Evolutionary conservation across 1,284 basidiomycete genomes (phyloP), one percentile per base, ranked within the genome.

Genomic region (Naganishia albida): DNA sequence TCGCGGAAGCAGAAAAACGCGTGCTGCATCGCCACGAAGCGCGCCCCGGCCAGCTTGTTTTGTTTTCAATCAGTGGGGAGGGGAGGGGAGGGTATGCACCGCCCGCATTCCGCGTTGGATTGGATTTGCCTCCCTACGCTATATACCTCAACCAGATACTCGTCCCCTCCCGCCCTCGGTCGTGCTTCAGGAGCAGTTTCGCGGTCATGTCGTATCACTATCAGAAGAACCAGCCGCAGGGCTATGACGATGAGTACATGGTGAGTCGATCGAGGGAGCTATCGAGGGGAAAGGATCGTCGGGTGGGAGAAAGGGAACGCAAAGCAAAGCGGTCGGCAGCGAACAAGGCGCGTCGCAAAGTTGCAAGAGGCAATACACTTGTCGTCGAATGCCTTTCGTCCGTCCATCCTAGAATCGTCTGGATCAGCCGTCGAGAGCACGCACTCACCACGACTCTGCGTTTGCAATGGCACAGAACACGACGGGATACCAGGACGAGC

Each of bases 211-310:
- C 52, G 4, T 56, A 55, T 40, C 62, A 64, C 46, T 60, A 60
- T 23, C 55, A 65, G 54, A 60, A 60, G 49, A 62, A 60, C 39
- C 23, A 39, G 50, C 55, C 56, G 23, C 51, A 49, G 18, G 26
- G 39, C 39, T 65, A 65, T 43, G 56, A 65, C 43, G 57, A 65
- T 34, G 55, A 42, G 28, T 65, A 62, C 48, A 52, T 62, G 56
- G 64, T 65, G 51, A 60, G 64, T 65, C 20, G 10, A 7, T 30
- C 34, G 34, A 43, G 16, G 7, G n/a, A n/a, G n/a, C 2, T 42
- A 23, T 40, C 3, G 12, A 7, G 20, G 28, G 34, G 15, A 16
- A 20, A n/a, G 25, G 34, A 28, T 26, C 40, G n/a, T 30, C 28
- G 23, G 15, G 16, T 16, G 42, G 40, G 23, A 34, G 55, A 46